Evolutionary conservation across 2,329 filamentous ascomycete species (phyloP), one percentile per base, ranked within the genome.

Genomic region (Xylaria digitata): DNA sequence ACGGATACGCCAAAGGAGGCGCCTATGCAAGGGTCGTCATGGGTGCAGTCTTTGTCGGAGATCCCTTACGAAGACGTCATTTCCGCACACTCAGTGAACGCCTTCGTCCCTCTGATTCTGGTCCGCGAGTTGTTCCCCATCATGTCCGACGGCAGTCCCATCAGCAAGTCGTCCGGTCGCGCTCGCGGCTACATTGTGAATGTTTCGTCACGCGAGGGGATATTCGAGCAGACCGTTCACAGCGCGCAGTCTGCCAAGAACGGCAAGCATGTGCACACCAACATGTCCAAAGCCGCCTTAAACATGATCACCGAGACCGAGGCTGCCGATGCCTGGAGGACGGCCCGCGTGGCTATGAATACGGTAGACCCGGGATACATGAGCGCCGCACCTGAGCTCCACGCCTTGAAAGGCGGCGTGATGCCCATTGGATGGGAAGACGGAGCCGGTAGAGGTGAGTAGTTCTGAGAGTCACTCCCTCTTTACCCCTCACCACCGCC

Each of bases 241-340:
- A 45, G 54, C 21, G 3, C n/a, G 0, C 19, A 17, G 7, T 42
- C 50, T 0, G 66, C 63, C 11, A 63, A 68, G 59, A 68, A 63
- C 26, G 61, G 63, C 23, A 37, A 40, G 21, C 56, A 69, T 23
- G 60, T 69, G 9, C 65, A 67, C 34, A 67, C 65, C 0, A 67
- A 65, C 49, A 67, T 67, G 67, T 65, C 67, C 11, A 65, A 69
- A 32, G 61, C 65, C 1, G 65, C 64, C 21, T 53, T 67, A 8
- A 69, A 67, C 32, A 67, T 69, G 64, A 67, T 67, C 43, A 64
- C 64, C 21, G 67, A 67, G 64, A 69, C 64, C 13, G 64, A 69
- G 32, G 64, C 67, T 1, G 55, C 40, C 0, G 19, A 49, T 19
- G 49, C 61, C 0, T 69, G 67, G 67, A 54, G 52, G 13, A 46